Conservation (phyloP, 352 stramenopile species). For the Globisporangium paddicum region DNA sequence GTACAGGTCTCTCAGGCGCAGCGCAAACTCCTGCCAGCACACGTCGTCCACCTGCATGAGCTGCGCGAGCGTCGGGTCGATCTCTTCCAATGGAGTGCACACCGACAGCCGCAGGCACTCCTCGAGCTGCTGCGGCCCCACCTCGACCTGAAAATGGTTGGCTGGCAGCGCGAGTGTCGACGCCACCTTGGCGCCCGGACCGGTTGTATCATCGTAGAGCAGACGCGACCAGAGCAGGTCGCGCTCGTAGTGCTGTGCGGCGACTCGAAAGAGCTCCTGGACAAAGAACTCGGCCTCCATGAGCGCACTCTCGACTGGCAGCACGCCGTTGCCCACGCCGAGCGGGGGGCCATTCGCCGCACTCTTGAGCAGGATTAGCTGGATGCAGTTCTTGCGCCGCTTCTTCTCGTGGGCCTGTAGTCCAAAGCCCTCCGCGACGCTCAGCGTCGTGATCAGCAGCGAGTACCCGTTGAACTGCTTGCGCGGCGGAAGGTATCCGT, state of each 20-base stretch:
- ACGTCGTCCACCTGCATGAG: conserved; percentile 62
- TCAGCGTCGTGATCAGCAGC: conserved; percentile 73
- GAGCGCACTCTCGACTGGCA: conserved; percentile 62
- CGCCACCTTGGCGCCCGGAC: conserved; percentile 46
- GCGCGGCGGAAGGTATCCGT: conserved; percentile 14
- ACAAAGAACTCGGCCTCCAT: conserved; percentile 74
- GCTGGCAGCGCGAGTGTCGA: conserved; percentile 40
- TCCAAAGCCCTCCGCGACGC: conserved; percentile 29
- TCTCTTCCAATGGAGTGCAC: conserved; percentile 66
- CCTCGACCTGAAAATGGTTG: conserved; percentile 64
- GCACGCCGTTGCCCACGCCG: conserved; percentile 42
- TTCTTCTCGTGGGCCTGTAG: conserved; percentile 34
- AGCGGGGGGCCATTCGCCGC: conserved; percentile 19
- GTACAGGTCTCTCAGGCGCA: conserved; percentile 75
- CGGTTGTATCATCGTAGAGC: conserved; percentile 60
- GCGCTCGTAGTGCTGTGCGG: conserved; percentile 77
- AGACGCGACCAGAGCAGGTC: conserved; percentile 84
- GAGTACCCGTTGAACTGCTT: conserved; percentile 50
- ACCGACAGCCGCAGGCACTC: conserved; percentile 79
- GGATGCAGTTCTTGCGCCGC: conserved; percentile 58
- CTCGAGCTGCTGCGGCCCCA: conserved; percentile 78
- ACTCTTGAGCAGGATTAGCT: conserved; percentile 65
- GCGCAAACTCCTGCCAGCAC: conserved; percentile 72
- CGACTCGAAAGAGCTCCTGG: conserved; percentile 73
- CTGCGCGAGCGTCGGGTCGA: conserved; percentile 73